Conservation (phyloP, 139 green algal species). For the Chlorella sorokiniana region DNA sequence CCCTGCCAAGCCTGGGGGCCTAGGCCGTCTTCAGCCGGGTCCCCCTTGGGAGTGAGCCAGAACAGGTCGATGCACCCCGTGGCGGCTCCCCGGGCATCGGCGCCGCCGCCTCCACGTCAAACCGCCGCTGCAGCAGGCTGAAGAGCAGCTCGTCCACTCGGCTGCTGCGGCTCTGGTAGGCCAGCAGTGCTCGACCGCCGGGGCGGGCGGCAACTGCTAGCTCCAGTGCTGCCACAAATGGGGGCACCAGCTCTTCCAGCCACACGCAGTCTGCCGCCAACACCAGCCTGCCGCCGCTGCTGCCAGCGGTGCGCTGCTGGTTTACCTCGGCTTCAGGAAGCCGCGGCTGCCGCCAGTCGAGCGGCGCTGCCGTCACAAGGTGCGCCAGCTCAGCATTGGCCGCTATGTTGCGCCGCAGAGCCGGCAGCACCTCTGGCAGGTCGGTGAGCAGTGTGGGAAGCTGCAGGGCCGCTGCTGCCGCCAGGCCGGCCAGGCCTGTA, state of each 20-base stretch:
- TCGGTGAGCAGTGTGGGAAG: conserved; percentile 27
- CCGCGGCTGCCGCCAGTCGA: background rate
- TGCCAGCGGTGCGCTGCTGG: background rate
- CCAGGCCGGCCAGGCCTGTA: conserved; percentile 37
- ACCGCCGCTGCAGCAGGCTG: background rate
- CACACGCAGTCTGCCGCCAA: conserved; percentile 43
- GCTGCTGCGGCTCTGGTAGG: conserved; percentile 35
- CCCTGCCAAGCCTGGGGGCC: too few relatives aligned
- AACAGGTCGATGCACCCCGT: conserved; percentile 31
- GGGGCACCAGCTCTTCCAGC: conserved; percentile 27
- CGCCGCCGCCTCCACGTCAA: background rate
- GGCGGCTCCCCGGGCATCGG: conserved; percentile 11
- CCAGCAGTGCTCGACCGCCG: background rate
- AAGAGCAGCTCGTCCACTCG: conserved; percentile 35
- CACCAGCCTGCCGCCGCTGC: background rate
- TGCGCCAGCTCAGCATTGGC: conserved; percentile 6
- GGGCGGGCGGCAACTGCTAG: background rate
- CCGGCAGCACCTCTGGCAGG: conserved; percentile 27
- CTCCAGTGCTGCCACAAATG: conserved; percentile 29
- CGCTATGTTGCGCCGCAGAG: conserved; percentile 25
- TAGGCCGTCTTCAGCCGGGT: background rate
- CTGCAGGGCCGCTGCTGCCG: conserved; percentile 23
- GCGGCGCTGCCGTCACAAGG: background rate
- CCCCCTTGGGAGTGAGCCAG: conserved; percentile 3
- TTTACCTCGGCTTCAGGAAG: background rate